Evolutionary conservation across 2,329 filamentous ascomycete species (phyloP), one percentile per base, ranked within the genome.

Genomic region (Colletotrichum theobromicola): DNA sequence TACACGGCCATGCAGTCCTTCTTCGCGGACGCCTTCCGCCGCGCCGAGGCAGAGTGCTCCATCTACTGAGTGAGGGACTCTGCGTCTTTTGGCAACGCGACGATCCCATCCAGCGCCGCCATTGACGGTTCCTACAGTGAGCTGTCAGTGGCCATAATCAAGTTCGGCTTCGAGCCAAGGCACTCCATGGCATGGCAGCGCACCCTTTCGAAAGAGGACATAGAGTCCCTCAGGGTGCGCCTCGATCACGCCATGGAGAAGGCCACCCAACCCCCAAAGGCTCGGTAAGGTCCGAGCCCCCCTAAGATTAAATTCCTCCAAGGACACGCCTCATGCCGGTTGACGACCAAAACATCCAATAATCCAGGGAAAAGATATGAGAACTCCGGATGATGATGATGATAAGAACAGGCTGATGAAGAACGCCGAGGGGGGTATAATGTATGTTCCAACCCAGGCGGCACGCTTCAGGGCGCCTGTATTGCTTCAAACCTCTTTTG

Each of bases 1-100:
- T 99, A 98, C 85, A 90, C 90, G 26, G 97, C 97, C 21, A 98
- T 99, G 96, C 94, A 98, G 84, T 91, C 95, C 70, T 97, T 99
- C 84, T 99, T 99, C 81, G 89, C 93, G 6, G 90, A 89, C 53
- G 94, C 94, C 13, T 96, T 96, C 84, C 85, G 88, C 77, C 90
- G 93, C 74, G 94, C 93, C 3, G 82, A 92, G 81, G 88, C 85
- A 61, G 89, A 89, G n/a, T 92, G 90, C 80, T 87, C 89, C 24
- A 81, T 86, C 2, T 90, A 89, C 77, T 91, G 79, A 34, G n/a
- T 24, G 53, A 21, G n/a, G 12, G n/a, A 0, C 42, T n/a, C 42
- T 24, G 42, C 42, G 42, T 50, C 42, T 21, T 21, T 50, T 50
- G n/a, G 12, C 6, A 13, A 28, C 24, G 35, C n/a, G 24, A 13